Base-by-base conservation (phyloP, 1,284 basidiomycete genomes). In the Puccinia hordei region DNA sequence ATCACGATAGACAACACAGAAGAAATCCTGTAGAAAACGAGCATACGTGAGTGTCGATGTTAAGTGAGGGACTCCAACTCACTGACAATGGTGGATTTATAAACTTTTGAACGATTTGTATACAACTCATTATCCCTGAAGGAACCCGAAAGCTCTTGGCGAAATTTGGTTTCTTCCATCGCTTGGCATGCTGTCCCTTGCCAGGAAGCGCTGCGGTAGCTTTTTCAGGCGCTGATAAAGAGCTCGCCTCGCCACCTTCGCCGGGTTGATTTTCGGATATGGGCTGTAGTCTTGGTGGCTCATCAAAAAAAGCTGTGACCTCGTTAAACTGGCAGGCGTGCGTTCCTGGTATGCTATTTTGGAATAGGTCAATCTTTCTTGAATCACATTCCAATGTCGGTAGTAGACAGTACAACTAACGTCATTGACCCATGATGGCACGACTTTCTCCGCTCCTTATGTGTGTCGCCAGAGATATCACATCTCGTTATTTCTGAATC, bases 1-100 rank as follows among this genome's bases (percentile, higher is more conserved):
- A 87, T 86, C 15, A 87, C 76, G 46, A 87, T 83, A 17, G 85
- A 85, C 13, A 86, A 82, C 0, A 87, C 81, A 13, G 86, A 86
- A 2, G 86, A 85, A 82, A 85, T 86, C 12, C 86, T 82, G 19
- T 8, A 33, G 3, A 51, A 69, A n/a, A 19, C 49, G 24, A 27
- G 85, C 85, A 30, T 1, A 85, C 86, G 85, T 86, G 86, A 81
- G 85, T 84, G 1, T 82, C 65, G 75, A 81, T 30, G 81, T 46
- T 9, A 83, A 83, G 15, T 73, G 61, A 15, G 82, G 51, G n/a
- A 57, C 53, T 61, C 27, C 8, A 78, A 6, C 19, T 27, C 9
- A 41, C 79, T 53, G 38, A 81, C 65, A 81, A 71, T 33, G 81
- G 75, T 9, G 82, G 74, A 63, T 82, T 83, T 77, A 83, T 82